A percentile compares a stretch with the other conserved stretches of the same genome.
phyloP scores from a whole-genome alignment of 768 basidiomycete species.

The Collybia mongolica region DNA sequence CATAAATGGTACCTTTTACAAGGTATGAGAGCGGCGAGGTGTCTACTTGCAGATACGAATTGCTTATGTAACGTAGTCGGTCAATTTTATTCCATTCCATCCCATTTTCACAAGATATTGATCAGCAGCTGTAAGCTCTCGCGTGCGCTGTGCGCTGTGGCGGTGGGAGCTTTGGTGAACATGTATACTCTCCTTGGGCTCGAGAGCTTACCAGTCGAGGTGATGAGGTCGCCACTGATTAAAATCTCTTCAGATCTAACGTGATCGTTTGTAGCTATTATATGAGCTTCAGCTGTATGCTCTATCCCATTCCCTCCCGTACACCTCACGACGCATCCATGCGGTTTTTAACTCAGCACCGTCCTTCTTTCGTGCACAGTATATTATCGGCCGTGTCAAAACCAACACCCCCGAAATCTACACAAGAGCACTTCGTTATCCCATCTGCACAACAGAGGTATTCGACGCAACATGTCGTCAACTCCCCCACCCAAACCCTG shows the following conservation, averaged over 20 bases:
- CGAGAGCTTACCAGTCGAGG: constrained; percentile 42
- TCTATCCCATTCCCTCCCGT: constrained; percentile 62
- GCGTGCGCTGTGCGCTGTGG: too few relatives aligned
- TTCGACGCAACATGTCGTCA: constrained; percentile 39
- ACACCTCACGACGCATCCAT: constrained; percentile 51
- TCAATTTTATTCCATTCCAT: too few relatives aligned
- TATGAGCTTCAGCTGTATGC: constrained; percentile 77
- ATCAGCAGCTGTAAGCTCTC: too few relatives aligned
- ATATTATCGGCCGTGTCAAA: constrained; percentile 43
- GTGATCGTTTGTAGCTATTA: constrained; percentile 51
- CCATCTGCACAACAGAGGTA: constrained; percentile 55
- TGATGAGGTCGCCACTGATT: constrained; percentile 12
- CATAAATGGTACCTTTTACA: too few relatives aligned
- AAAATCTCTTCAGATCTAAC: constrained; percentile 7
- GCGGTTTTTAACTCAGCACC: constrained; percentile 55
- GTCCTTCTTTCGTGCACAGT: constrained; percentile 60
- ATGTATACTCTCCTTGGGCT: constrained; percentile 12
- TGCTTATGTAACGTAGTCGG: too few relatives aligned
- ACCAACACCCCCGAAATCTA: constrained; percentile 26
- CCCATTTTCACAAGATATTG: too few relatives aligned
- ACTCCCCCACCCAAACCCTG: constrained; percentile 27
- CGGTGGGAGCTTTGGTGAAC: not conserved
- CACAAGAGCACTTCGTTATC: constrained; percentile 58
- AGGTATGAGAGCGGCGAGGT: too few relatives aligned
- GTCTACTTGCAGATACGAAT: too few relatives aligned